Percentiles rank a stretch among this genome's conserved stretches.
Evolutionary conservation across 164 flowering plant species (phyloP).

Genomic region (Malania oleifera): DNA sequence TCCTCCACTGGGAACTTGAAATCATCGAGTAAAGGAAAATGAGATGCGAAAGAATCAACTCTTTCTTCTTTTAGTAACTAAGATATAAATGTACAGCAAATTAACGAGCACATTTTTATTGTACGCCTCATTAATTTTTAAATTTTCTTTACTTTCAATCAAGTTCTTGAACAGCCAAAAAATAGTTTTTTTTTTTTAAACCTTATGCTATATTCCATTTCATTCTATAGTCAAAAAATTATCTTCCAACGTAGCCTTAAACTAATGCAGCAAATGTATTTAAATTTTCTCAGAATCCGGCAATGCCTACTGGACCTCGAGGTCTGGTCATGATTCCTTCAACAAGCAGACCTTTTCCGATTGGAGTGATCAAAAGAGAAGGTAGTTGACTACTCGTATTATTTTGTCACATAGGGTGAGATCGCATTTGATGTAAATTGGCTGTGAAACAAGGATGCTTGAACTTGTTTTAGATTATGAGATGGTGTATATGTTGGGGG

Average conservation of each 20-base stretch:
- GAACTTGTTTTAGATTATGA: background rate
- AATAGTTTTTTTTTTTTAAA: too few species aligned
- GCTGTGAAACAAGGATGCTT: too few species aligned
- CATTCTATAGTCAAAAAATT: too few species aligned
- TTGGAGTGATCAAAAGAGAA: slow-evolving; percentile 55
- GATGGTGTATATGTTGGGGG: too few species aligned
- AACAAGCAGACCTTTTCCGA: slow-evolving; percentile 41
- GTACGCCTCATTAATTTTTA: background rate
- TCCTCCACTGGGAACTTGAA: background rate
- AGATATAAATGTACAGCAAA: background rate
- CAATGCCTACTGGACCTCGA: slow-evolving; percentile 55
- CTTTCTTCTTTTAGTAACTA: background rate
- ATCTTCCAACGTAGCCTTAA: too few species aligned
- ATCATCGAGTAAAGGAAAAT: too few species aligned
- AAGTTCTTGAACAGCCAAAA: too few species aligned
- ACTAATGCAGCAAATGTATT: too few species aligned
- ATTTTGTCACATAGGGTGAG: background rate
- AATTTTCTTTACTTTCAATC: background rate
- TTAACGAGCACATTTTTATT: background rate
- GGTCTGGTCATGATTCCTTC: slow-evolving; percentile 61
- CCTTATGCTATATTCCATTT: background rate
- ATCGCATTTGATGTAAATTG: too few species aligned
- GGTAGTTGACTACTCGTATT: slow-evolving; percentile 26
- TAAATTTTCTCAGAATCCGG: slow-evolving; percentile 60
- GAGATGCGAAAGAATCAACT: too few species aligned